Conservation (phyloP, 805 yeast species). For the Barnettozyma wickerhamii region DNA sequence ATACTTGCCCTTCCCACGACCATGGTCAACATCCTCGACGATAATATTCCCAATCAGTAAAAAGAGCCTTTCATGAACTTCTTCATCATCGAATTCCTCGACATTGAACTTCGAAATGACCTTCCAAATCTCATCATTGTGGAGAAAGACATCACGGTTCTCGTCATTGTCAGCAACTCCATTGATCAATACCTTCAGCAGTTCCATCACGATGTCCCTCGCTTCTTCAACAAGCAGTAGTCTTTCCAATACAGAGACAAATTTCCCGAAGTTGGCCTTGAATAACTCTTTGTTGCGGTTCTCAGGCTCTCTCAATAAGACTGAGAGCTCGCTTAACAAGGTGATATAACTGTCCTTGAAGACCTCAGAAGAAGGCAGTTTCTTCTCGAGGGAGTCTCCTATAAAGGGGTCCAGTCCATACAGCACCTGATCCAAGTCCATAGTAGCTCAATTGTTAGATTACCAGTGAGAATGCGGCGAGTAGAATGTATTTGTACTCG, state of each 20-base stretch:
- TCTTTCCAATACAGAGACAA: constrained; percentile 12
- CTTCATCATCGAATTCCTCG: constrained; percentile 21
- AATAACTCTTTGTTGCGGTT: constrained; percentile 15
- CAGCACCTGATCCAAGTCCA: constrained; percentile 25
- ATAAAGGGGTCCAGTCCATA: constrained; percentile 24
- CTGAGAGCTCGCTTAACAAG: constrained; percentile 22
- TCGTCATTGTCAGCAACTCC: constrained; percentile 24
- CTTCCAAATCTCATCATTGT: constrained; percentile 7
- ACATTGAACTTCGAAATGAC: constrained; percentile 10
- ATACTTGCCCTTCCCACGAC: constrained; percentile 2
- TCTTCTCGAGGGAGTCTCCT: constrained; percentile 11
- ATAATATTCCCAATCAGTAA: constrained; percentile 18
- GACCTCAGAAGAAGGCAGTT: constrained; percentile 9
- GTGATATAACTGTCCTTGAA: constrained; percentile 21
- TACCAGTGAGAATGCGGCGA: no score
- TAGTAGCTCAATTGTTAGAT: no score
- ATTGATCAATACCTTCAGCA: constrained; percentile 23
- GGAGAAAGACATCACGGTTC: constrained; percentile 16
- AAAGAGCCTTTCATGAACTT: constrained; percentile 15
- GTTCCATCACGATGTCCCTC: constrained; percentile 14
- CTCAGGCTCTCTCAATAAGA: constrained; percentile 18
- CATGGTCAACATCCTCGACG: constrained; percentile 14
- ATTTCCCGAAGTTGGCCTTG: constrained; percentile 11
- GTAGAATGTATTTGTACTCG: no score
- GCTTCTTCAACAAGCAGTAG: neutral